Conservation (phyloP, 306 rosid genomes). For the Morella rubra region DNA sequence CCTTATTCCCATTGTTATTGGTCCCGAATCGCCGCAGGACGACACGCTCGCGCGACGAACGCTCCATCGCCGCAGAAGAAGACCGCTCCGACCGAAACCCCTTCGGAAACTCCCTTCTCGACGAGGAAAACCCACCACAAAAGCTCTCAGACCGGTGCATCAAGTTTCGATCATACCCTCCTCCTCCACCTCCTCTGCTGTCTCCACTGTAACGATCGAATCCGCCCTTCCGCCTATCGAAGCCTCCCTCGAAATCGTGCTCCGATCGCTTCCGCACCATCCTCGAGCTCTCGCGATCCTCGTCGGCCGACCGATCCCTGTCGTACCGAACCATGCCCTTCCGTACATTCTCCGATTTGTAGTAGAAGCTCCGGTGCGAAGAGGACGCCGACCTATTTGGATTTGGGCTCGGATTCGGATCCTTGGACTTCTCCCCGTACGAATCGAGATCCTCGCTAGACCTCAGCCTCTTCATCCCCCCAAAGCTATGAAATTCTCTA, state of each 20-base stretch:
- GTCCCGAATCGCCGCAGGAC: conserved; percentile 73
- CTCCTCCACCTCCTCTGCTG: conserved; percentile 41
- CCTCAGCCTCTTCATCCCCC: conserved; percentile 80
- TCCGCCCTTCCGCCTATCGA: conserved; percentile 83
- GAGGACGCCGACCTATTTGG: conserved; percentile 65
- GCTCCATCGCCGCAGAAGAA: conserved; percentile 32
- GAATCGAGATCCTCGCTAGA: conserved; percentile 90
- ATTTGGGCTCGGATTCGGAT: conserved; percentile 48
- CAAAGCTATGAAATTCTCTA: neutral
- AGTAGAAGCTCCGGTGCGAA: conserved; percentile 59
- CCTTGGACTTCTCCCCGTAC: conserved; percentile 48
- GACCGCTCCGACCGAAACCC: conserved; percentile 90
- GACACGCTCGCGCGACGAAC: conserved; percentile 84
- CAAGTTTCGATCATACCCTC: conserved; percentile 51
- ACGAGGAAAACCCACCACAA: conserved; percentile 31
- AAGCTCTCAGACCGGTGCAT: conserved; percentile 92
- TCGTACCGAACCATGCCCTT: conserved; percentile 64
- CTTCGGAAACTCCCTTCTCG: conserved; percentile 82
- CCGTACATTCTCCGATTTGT: conserved; percentile 59
- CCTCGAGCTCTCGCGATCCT: conserved; percentile 74
- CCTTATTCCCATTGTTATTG: conserved; percentile 48
- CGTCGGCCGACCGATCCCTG: conserved; percentile 69
- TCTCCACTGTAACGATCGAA: conserved; percentile 63
- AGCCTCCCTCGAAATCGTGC: conserved; percentile 70
- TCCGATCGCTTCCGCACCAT: conserved; percentile 75